A percentile compares a stretch with the other conserved stretches of the same genome.
These are phyloP conservation scores for Phytopythium aichiense DNA, from an alignment of 352 stramenopile genomes.

Conservation along the genomic window DNA sequence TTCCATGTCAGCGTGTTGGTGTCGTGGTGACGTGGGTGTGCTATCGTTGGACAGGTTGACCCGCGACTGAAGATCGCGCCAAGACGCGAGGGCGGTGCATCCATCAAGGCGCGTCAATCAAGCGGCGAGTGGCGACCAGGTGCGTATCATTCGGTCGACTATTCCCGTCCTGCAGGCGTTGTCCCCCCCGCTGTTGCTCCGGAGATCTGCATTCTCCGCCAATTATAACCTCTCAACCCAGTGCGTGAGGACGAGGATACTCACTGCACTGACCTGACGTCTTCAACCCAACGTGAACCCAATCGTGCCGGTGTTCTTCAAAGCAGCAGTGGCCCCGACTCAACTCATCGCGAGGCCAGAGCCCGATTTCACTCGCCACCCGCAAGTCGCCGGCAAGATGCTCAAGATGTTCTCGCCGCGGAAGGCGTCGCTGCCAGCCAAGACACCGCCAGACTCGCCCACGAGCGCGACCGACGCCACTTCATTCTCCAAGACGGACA, in stretches of 20 bases:
- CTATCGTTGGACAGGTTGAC: background rate
- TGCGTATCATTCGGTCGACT: background rate
- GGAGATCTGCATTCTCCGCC: background rate
- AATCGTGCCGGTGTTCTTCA: background rate
- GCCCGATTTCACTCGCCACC: background rate
- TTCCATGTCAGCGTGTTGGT: background rate
- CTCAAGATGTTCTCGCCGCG: slow-evolving; percentile 18
- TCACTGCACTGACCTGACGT: background rate
- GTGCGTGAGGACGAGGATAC: background rate
- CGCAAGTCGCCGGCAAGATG: slow-evolving; percentile 10
- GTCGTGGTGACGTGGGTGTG: background rate
- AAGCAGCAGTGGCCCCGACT: background rate
- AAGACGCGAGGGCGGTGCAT: background rate
- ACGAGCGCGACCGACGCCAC: slow-evolving; percentile 8
- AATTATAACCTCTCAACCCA: background rate
- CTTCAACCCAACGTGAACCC: background rate
- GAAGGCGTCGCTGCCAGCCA: slow-evolving; percentile 8
- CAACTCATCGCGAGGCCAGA: background rate
- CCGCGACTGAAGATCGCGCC: background rate
- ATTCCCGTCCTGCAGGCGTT: background rate
- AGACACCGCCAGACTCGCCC: slow-evolving; percentile 11
- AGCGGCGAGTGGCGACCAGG: background rate
- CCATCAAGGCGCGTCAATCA: background rate
- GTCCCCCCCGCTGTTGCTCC: background rate
- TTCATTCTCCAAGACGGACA: slow-evolving; percentile 14